These are phyloP conservation scores for Arachnopeziza araneosa DNA, from an alignment of 2,329 filamentous ascomycete genomes.

Conservation along the genomic window DNA sequence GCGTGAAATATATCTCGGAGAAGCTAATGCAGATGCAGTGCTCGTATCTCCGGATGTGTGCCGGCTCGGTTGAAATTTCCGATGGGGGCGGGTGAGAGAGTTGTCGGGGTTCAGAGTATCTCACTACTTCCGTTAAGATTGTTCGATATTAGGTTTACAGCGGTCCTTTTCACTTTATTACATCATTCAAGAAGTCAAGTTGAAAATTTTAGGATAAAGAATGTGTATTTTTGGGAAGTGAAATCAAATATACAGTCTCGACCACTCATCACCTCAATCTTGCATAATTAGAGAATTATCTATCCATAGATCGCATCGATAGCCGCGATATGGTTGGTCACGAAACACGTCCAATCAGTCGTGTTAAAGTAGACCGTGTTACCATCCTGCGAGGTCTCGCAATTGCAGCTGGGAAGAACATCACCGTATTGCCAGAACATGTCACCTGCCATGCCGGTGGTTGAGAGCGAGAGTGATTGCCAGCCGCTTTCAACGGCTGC, in stretches of 20 bases:
- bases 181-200: no score
- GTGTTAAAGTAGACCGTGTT: slow-evolving; percentile 26
- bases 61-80: not conserved
- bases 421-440: slow-evolving; percentile 31
- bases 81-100: no score
- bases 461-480: slow-evolving; percentile 20
- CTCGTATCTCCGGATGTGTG: not conserved
- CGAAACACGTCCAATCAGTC: slow-evolving; percentile 20
- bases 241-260: not conserved
- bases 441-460: slow-evolving; percentile 20
- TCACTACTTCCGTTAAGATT: no score
- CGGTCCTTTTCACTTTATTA: no score
- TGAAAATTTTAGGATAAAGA: no score
- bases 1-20: not conserved
- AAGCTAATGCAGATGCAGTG: not conserved
- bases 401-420: slow-evolving; percentile 13
- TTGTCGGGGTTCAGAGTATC: no score
- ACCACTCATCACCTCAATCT: not conserved
- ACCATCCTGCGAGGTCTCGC: slow-evolving; percentile 24
- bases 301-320: not conserved
- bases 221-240: not conserved
- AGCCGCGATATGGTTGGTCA: slow-evolving; percentile 1
- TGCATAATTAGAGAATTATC: not conserved
- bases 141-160: no score
- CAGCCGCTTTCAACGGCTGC: slow-evolving; percentile 13